Evolutionary conservation across 345 rosid species (phyloP), one percentile per base, ranked within the genome.

Genomic region (Pistacia atlantica): DNA sequence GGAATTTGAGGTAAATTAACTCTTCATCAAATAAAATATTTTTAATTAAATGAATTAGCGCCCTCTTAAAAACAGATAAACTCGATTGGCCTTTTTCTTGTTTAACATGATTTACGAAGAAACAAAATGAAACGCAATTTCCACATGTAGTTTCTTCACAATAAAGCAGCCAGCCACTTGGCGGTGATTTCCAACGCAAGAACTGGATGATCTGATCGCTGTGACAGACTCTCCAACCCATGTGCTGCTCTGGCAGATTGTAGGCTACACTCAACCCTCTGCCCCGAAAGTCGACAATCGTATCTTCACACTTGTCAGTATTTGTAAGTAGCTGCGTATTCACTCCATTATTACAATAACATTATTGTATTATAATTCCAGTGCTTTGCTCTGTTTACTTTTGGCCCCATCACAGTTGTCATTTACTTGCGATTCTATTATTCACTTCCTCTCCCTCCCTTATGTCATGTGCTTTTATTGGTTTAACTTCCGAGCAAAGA

Each of bases 1-100:
- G 0, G 0, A 25, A 25, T 25, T 25, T 25, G 1, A 25, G 25
- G 25, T 25, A 1, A 1, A 25, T 25, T 25, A 25, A 25, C 25
- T 25, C 25, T 25, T 25, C 25, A 0, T 25, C 25, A 25, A 25
- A 25, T 25, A 25, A 25, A 25, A 25, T 1, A 0, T 0, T 25
- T 25, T 25, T 25, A 25, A 25, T 0, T 25, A 0, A 1, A 25
- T 0, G 1, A 1, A 25, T 25, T 25, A 25, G 0, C 1, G 0
- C 1, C 1, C 1, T 25, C 25, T 25, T 25, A 25, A 0, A 25
- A 25, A 25, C 25, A 0, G 25, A 25, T 25, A 25, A 25, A 0
- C 1, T 25, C 25, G 25, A 25, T 25, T 1, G 25, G 25, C 42
- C 42, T 38, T 38, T 4, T 38, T 38, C 5, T 38, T 31, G 33